These are phyloP conservation scores for Casuarina glauca DNA, from an alignment of 306 rosid genomes.

Conservation along the genomic window DNA sequence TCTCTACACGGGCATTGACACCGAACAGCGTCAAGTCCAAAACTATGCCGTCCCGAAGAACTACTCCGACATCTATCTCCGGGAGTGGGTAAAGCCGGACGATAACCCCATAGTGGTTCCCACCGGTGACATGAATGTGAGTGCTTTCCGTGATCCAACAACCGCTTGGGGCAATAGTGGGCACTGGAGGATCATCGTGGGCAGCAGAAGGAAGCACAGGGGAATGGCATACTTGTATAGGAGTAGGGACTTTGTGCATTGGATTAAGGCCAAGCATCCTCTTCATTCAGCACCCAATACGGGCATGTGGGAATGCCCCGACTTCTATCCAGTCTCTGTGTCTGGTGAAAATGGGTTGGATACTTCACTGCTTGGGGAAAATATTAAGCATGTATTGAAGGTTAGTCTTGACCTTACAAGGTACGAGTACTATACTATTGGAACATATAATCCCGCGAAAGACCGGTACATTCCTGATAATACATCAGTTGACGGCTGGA, in stretches of 20 bases:
- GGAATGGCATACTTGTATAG: conserved; percentile 67
- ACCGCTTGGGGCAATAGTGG: conserved; percentile 61
- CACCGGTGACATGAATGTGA: conserved; percentile 24
- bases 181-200: conserved; percentile 69
- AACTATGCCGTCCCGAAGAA: conserved; percentile 62
- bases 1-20: conserved; percentile 66
- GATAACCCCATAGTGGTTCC: conserved; percentile 56
- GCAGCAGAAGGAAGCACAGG: conserved; percentile 39
- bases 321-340: conserved; percentile 66
- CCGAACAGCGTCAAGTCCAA: conserved; percentile 54
- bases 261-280: conserved; percentile 72
- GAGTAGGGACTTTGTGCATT: conserved; percentile 55
- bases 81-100: conserved; percentile 64
- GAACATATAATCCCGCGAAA: conserved; percentile 33
- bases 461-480: conserved; percentile 68
- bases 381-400: conserved; percentile 64
- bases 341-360: conserved; percentile 50
- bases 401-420: conserved; percentile 76
- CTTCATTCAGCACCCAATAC: conserved; percentile 51
- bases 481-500: conserved; percentile 66
- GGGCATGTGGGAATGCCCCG: conserved; percentile 94
- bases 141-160: conserved; percentile 75
- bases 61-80: conserved; percentile 58
- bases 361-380: conserved; percentile 30
- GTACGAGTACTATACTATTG: conserved; percentile 75